Conservation (phyloP, 208 protist species). For the Leishmania gerbilli region DNA sequence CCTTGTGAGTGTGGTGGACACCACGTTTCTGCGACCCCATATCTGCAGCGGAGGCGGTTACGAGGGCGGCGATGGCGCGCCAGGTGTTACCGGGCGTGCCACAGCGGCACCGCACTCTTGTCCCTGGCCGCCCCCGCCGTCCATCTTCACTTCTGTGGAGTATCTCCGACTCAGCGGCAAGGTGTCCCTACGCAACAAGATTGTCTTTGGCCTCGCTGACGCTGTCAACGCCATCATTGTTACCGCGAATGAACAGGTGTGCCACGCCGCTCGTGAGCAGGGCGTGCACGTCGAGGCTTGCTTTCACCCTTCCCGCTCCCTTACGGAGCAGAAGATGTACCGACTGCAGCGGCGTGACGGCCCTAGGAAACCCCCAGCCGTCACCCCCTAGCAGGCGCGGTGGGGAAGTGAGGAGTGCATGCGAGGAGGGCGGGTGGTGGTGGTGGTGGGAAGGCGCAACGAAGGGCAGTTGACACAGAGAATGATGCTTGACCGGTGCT, state of each 20-base stretch:
- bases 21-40: constrained; percentile 25
- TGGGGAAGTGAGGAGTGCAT: not conserved
- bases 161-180: constrained; percentile 33
- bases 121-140: not conserved
- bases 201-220: constrained; percentile 69
- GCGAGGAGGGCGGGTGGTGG: not conserved
- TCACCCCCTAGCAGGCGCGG: constrained; percentile 12
- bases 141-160: constrained; percentile 23
- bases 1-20: constrained; percentile 46
- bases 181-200: constrained; percentile 51
- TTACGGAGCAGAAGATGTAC: constrained; percentile 69
- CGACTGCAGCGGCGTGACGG: constrained; percentile 40
- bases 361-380: constrained; percentile 38
- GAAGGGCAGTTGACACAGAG: not conserved
- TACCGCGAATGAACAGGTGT: constrained; percentile 63
- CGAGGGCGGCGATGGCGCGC: not conserved
- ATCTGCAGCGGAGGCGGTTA: not conserved
- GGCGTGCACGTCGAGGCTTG: constrained; percentile 38
- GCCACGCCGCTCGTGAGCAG: constrained; percentile 45
- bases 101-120: not conserved
- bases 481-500: not conserved
- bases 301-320: constrained; percentile 65
- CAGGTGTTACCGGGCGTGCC: not conserved
- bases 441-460: no score
- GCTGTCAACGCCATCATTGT: constrained; percentile 49